Evolutionary conservation across 2,329 filamentous ascomycete genomes (phyloP).

Genomic region (Cadophora malorum): DNA sequence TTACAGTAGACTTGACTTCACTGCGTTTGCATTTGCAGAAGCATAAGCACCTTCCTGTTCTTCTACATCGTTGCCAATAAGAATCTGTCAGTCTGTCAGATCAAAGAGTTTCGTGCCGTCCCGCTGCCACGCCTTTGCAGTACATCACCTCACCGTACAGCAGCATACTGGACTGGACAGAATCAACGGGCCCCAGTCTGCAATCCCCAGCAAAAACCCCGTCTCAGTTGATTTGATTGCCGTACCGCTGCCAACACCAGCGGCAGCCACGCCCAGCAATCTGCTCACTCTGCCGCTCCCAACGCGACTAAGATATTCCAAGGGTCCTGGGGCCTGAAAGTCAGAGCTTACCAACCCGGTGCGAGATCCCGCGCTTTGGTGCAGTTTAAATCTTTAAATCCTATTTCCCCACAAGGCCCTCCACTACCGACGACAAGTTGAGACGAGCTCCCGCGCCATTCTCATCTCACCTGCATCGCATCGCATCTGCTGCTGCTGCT

Average conservation of each 20-base stretch:
- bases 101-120: constrained; percentile 23
- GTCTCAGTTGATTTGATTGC: constrained; percentile 16
- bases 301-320: constrained; percentile 6
- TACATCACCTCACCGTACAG: constrained; percentile 9
- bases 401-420: constrained; percentile 14
- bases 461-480: constrained; percentile 17
- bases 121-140: constrained; percentile 22
- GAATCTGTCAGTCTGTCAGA: constrained; percentile 2
- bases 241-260: background rate
- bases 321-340: constrained; percentile 6
- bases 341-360: constrained; percentile 12
- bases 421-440: constrained; percentile 21
- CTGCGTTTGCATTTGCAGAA: constrained; percentile 3
- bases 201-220: background rate
- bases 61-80: constrained; percentile 6
- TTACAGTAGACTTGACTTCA: constrained; percentile 5
- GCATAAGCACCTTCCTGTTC: background rate
- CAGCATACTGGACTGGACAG: background rate
- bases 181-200: constrained; percentile 8
- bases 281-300: constrained; percentile 10
- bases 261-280: constrained; percentile 1
- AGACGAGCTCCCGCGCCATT: constrained; percentile 14
- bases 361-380: constrained; percentile 19
- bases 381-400: constrained; percentile 16
- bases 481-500: constrained; percentile 24